Conservation (phyloP, 805 yeast genomes). For the Brettanomyces bruxellensis region DNA sequence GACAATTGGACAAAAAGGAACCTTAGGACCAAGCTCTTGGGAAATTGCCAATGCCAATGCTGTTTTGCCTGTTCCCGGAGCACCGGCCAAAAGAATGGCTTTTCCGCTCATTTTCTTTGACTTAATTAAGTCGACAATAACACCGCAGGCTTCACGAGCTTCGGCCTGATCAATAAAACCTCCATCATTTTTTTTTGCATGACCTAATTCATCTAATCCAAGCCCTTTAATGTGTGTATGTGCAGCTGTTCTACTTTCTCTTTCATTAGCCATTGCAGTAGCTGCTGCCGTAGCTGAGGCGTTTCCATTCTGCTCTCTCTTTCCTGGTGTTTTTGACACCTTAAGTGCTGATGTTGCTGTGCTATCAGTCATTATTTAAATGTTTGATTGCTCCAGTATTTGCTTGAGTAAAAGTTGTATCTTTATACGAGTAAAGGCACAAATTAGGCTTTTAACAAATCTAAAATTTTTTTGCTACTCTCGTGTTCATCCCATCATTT, state of each 20-base stretch:
- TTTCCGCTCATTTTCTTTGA: slow-evolving; percentile 95
- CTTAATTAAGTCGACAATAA: slow-evolving; percentile 85
- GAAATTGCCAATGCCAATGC: slow-evolving; percentile 94
- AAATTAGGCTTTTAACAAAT: no score
- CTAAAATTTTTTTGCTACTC: no score
- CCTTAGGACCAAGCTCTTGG: slow-evolving; percentile 63
- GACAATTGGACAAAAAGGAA: slow-evolving; percentile 92
- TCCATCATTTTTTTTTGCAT: slow-evolving; percentile 72
- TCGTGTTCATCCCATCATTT: no score
- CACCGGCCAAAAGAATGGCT: slow-evolving; percentile 93
- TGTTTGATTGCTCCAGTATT: no score
- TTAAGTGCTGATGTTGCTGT: not conserved
- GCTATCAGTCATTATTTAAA: not conserved
- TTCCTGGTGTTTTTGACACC: no score
- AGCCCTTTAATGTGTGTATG: slow-evolving; percentile 96
- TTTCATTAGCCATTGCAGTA: slow-evolving; percentile 8
- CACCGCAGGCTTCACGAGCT: slow-evolving; percentile 95
- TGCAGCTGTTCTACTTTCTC: slow-evolving; percentile 53
- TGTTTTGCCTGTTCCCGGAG: slow-evolving; percentile 98
- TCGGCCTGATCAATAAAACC: slow-evolving; percentile 97
- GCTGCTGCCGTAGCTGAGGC: not conserved
- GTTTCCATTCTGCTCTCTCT: not conserved
- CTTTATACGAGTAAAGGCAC: no score
- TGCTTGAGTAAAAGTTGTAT: no score
- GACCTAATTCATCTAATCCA: slow-evolving; percentile 88